phyloP scores from a whole-genome alignment of 768 basidiomycete genomes.

The Neoboletus magnificus region DNA sequence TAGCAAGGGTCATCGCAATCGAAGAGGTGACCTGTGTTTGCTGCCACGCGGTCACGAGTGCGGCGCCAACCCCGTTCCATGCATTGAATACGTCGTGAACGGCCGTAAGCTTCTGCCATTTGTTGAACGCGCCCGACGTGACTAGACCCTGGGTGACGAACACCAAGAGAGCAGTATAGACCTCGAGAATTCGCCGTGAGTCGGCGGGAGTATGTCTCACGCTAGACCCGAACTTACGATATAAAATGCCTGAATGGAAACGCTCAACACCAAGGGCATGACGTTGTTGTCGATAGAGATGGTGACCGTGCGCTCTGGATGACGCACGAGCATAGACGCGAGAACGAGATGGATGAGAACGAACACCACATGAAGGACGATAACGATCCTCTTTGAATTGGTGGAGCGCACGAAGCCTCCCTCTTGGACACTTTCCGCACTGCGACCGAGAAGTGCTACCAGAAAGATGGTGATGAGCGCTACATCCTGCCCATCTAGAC shows the following conservation, averaged over 20 bases:
- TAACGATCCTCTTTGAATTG: neutral
- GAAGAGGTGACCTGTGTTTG: too few relatives aligned
- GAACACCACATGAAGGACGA: neutral
- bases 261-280: neutral
- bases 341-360: neutral
- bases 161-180: neutral
- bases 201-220: neutral
- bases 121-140: too few relatives aligned
- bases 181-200: neutral
- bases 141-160: neutral
- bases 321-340: neutral
- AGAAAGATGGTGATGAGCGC: neutral
- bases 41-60: too few relatives aligned
- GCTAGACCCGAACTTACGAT: neutral
- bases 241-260: neutral
- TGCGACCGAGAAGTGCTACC: neutral
- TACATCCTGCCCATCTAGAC: neutral
- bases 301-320: neutral
- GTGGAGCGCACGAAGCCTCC: neutral
- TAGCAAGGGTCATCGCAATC: too few relatives aligned
- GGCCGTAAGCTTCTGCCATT: too few relatives aligned
- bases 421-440: neutral
- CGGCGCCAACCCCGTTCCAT: too few relatives aligned
- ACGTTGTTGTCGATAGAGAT: neutral
- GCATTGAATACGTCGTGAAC: too few relatives aligned